phyloP scores from a whole-genome alignment of 768 basidiomycete species.

The Boletus pseudopeckii region DNA sequence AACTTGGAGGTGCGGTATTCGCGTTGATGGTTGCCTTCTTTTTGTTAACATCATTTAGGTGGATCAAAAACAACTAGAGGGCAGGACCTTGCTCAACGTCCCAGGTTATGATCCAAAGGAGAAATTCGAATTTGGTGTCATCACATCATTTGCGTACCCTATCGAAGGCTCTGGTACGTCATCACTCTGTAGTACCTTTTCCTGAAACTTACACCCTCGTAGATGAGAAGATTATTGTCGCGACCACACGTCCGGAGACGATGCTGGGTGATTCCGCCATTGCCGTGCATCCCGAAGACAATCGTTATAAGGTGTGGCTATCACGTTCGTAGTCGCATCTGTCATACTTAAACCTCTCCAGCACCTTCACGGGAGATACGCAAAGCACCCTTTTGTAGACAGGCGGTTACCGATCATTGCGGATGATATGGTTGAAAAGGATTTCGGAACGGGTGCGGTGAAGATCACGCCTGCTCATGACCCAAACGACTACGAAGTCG shows the following conservation, averaged over 20 bases:
- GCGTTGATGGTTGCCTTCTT: too few relatives aligned
- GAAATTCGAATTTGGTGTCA: conserved; percentile 93
- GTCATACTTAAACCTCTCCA: conserved; percentile 22
- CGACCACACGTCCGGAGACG: conserved; percentile 97
- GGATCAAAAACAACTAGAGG: conserved; percentile 85
- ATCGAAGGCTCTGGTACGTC: conserved; percentile 77
- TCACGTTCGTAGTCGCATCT: not conserved
- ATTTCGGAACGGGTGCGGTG: conserved; percentile 96
- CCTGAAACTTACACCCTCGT: not conserved
- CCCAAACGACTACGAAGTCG: conserved; percentile 95
- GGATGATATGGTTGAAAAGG: conserved; percentile 89
- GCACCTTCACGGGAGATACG: conserved; percentile 95
- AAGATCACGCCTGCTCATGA: conserved; percentile 99
- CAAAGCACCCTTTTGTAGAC: conserved; percentile 81
- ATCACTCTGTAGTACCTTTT: not conserved
- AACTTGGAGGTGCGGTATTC: conserved; percentile 77
- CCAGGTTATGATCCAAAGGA: conserved; percentile 96
- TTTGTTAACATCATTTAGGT: conserved; percentile 48
- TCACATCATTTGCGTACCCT: conserved; percentile 93
- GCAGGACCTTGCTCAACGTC: conserved; percentile 81
- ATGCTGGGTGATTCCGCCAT: conserved; percentile 98
- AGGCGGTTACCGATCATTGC: conserved; percentile 85
- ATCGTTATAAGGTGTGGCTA: conserved; percentile 67
- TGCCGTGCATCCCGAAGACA: conserved; percentile 92
- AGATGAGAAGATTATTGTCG: conserved; percentile 91